Evolutionary conservation across 2,329 filamentous ascomycete genomes (phyloP).

Genomic region (Pezicula neosporulosa): DNA sequence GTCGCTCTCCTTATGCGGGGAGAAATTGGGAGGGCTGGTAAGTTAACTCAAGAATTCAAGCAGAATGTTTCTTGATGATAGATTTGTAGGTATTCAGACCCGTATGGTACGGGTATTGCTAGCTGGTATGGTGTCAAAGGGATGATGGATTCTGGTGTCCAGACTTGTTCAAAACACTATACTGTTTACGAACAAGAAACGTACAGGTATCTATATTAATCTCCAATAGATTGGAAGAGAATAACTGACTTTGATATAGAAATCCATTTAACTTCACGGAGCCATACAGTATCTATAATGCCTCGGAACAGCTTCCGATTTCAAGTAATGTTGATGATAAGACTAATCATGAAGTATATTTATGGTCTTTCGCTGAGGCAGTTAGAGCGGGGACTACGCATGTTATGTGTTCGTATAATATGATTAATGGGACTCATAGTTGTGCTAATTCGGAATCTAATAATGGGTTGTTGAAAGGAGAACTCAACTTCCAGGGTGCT

Average conservation of each 20-base stretch:
- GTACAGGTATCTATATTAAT: background rate
- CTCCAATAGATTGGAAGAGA: background rate
- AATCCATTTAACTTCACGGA: background rate
- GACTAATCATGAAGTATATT: conserved; percentile 52
- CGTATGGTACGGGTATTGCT: background rate
- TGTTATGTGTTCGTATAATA: conserved; percentile 71
- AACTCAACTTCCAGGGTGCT: conserved; percentile 66
- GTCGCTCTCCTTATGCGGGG: background rate
- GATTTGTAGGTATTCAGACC: background rate
- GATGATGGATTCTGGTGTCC: background rate
- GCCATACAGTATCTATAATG: background rate
- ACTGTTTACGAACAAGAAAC: background rate
- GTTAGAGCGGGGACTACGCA: conserved; percentile 70
- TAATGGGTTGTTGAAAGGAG: conserved; percentile 66
- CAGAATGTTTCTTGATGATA: background rate
- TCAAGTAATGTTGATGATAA: conserved; percentile 49
- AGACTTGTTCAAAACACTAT: background rate
- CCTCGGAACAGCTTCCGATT: background rate
- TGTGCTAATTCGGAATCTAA: conserved; percentile 64
- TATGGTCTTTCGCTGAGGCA: conserved; percentile 48
- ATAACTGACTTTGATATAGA: background rate
- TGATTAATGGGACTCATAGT: conserved; percentile 60
- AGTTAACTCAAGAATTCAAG: background rate
- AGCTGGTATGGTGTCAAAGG: background rate
- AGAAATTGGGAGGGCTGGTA: background rate